phyloP scores from a whole-genome alignment of 805 yeast species.

The Zygoascus ofunaensis region DNA sequence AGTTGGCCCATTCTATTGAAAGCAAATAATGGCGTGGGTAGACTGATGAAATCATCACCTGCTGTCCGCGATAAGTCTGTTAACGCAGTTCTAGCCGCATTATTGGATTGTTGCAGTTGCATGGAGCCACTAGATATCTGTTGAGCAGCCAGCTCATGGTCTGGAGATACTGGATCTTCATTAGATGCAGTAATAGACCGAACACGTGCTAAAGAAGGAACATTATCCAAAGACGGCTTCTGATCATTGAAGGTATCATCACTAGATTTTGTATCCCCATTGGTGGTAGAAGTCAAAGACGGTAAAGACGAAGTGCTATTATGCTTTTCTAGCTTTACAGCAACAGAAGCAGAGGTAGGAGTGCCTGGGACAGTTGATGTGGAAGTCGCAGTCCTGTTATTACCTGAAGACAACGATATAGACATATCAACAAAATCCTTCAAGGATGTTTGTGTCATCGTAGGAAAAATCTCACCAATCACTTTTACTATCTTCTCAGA shows the following conservation, averaged over 20 bases:
- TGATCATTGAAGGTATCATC: not conserved
- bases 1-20: constrained; percentile 16
- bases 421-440: constrained; percentile 9
- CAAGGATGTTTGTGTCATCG: constrained; percentile 7
- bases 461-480: constrained; percentile 11
- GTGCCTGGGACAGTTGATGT: not conserved
- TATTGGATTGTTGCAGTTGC: not conserved
- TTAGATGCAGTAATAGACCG: not conserved
- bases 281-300: not conserved
- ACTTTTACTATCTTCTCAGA: constrained; percentile 10
- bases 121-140: not conserved
- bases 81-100: not conserved
- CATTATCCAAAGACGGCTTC: not conserved
- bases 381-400: no score
- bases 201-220: not conserved
- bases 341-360: not conserved
- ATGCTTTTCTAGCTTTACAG: not conserved
- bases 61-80: not conserved
- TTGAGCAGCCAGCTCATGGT: not conserved
- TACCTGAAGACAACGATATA: not conserved
- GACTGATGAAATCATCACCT: constrained; percentile 9
- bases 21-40: constrained; percentile 13
- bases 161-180: not conserved
- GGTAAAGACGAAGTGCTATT: not conserved
- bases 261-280: not conserved